Evolutionary conservation across 495 filamentous ascomycete genomes (phyloP), one percentile per base, ranked within the genome.

Genomic region (Halenospora varia): DNA sequence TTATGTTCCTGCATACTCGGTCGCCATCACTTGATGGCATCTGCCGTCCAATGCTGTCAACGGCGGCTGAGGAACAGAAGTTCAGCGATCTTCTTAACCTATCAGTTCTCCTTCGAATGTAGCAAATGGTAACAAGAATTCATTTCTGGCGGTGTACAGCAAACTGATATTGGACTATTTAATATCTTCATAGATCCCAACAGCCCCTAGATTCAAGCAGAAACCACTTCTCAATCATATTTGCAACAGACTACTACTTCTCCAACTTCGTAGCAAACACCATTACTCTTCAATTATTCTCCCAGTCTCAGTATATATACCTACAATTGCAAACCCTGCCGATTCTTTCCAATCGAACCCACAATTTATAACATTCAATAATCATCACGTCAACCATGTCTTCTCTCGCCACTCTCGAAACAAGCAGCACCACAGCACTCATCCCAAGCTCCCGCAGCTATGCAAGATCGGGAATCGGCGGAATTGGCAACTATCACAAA

Each of bases 401-500:
- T 48, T 48, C 42, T n/a, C 17, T 17, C 42, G 17, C 4, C 4
- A 46, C 42, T n/a, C 8, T 17, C 42, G 42, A 46, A 4, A 20
- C 42, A 8, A 17, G 8, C n/a, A 46, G 42, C 42, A 46, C 42
- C n/a, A 46, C 45, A 17, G 17, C 6, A 20, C 45, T 48, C 17
- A 23, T 20, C 6, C 15, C 3, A 2, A 20, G 17, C 3, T 23
- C 18, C 18, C 18, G 25, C 1, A 44, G 2, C 4, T 55, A 55
- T 40, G 24, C 46, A 19, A 44, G 19, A 24, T 11, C 39, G 13
- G 52, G 52, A 35, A 29, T 26, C 10, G 35, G 52, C 8, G 52
- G 52, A 24, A 40, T 40, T 10, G 52, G 35, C 6, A 55, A 46
- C 40, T 55, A 24, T 22, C 52, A 26, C 26, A 53, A 42, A 35